phyloP scores from a whole-genome alignment of 257 asterid species.

The Salvia miltiorrhiza region DNA sequence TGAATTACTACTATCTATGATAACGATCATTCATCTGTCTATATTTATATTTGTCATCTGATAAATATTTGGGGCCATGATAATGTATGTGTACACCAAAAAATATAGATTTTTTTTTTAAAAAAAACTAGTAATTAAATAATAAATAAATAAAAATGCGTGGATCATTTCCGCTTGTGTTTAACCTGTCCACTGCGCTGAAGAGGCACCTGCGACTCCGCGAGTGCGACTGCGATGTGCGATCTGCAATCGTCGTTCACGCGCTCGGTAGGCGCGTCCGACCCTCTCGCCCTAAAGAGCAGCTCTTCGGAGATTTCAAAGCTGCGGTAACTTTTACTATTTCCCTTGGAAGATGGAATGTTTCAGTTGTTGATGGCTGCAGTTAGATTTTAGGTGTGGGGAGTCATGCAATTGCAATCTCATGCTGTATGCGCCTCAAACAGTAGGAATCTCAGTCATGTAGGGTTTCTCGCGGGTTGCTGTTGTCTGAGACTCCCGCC shows the following conservation, averaged over 20 bases:
- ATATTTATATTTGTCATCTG: neutral
- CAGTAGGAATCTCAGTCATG: constrained; percentile 19
- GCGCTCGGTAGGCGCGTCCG: constrained; percentile 24
- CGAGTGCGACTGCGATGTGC: neutral
- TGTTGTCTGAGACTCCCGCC: constrained; percentile 26
- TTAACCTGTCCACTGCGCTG: neutral
- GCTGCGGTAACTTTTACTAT: constrained; percentile 15
- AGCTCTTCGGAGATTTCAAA: constrained; percentile 26
- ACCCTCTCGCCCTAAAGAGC: neutral
- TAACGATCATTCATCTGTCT: neutral
- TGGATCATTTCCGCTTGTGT: neutral
- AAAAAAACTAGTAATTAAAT: too few relatives aligned
- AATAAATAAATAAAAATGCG: neutral
- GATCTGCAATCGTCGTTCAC: neutral
- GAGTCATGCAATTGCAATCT: constrained; percentile 57
- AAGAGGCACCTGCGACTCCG: neutral
- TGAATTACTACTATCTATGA: neutral
- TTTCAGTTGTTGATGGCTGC: neutral
- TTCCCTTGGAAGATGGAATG: neutral
- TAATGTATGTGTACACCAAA: neutral
- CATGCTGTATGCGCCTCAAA: constrained; percentile 26
- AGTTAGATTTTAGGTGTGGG: neutral
- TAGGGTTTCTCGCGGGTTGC: constrained; percentile 23
- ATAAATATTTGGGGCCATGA: neutral
- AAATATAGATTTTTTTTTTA: neutral